These are phyloP conservation scores for Sechiopsis laciniata DNA, from an alignment of 306 rosid genomes.

Conservation along the genomic window DNA sequence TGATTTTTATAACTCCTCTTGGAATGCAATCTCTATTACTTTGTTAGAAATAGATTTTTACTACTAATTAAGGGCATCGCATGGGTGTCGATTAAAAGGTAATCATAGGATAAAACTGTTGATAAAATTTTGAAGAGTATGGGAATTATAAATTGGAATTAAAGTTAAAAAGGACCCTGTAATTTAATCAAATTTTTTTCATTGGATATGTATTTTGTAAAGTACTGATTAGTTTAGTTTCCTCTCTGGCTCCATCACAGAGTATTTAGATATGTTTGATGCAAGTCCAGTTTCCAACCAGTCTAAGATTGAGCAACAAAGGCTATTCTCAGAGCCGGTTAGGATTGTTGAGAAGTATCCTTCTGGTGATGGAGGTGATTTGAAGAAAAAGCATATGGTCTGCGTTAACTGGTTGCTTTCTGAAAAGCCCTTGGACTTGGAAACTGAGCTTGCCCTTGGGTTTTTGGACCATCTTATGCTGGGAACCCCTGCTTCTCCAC, in stretches of 20 bases:
- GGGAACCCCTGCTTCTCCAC: slow-evolving; percentile 98
- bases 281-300: slow-evolving; percentile 68
- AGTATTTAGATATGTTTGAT: slow-evolving; percentile 74
- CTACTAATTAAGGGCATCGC: neutral
- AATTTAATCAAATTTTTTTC: neutral
- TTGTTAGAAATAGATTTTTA: neutral
- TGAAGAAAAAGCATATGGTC: slow-evolving; percentile 87
- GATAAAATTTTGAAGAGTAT: neutral
- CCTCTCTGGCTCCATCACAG: slow-evolving; percentile 38
- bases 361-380: slow-evolving; percentile 73
- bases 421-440: slow-evolving; percentile 82
- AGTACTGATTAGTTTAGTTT: slow-evolving; percentile 23
- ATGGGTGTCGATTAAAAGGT: neutral
- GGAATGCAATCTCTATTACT: neutral
- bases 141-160: neutral
- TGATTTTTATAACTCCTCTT: neutral
- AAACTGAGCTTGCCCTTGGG: slow-evolving; percentile 69
- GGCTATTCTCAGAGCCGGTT: slow-evolving; percentile 68
- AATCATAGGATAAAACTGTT: neutral
- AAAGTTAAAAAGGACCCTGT: neutral
- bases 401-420: slow-evolving; percentile 91
- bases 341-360: slow-evolving; percentile 86
- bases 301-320: slow-evolving; percentile 66
- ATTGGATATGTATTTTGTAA: neutral
- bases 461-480: slow-evolving; percentile 91